Conservation (phyloP, 192 early-diverging fungal species). For the Podila horticola region DNA sequence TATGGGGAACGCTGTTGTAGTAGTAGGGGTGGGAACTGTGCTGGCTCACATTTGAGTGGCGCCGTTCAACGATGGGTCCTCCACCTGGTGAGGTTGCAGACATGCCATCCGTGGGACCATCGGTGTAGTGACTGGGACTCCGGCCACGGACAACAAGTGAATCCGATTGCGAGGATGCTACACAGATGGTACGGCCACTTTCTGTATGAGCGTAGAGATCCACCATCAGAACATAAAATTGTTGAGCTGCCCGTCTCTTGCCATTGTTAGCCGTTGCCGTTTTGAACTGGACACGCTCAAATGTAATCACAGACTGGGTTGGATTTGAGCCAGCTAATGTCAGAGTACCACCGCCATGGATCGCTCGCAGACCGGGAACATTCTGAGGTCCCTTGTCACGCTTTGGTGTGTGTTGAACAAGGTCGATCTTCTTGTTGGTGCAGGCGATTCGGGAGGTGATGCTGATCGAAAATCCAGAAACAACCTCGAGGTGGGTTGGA, state of each 20-base stretch:
- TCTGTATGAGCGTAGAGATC: constrained; percentile 77
- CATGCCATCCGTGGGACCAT: constrained; percentile 47
- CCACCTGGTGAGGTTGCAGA: background rate
- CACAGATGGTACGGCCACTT: constrained; percentile 54
- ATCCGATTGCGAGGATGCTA: constrained; percentile 74
- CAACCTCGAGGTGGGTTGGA: constrained; percentile 10
- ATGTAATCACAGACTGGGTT: constrained; percentile 67
- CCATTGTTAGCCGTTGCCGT: constrained; percentile 93
- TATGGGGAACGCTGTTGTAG: constrained; percentile 8
- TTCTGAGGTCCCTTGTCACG: constrained; percentile 94
- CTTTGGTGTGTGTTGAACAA: constrained; percentile 88
- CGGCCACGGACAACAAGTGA: constrained; percentile 88
- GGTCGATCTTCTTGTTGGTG: constrained; percentile 76
- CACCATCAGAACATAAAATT: constrained; percentile 82
- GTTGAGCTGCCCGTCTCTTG: constrained; percentile 89
- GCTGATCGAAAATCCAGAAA: constrained; percentile 71
- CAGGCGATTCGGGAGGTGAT: constrained; percentile 76
- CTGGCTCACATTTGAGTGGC: constrained; percentile 29
- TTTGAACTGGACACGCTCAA: constrained; percentile 95
- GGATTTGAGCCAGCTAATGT: constrained; percentile 21
- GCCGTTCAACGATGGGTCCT: constrained; percentile 8
- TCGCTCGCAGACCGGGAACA: constrained; percentile 61
- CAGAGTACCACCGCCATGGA: constrained; percentile 63
- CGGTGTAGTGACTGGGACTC: constrained; percentile 89
- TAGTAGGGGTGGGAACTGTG: constrained; percentile 31